phyloP scores from a whole-genome alignment of 2,329 filamentous ascomycete genomes.

The Boeremia exigua region DNA sequence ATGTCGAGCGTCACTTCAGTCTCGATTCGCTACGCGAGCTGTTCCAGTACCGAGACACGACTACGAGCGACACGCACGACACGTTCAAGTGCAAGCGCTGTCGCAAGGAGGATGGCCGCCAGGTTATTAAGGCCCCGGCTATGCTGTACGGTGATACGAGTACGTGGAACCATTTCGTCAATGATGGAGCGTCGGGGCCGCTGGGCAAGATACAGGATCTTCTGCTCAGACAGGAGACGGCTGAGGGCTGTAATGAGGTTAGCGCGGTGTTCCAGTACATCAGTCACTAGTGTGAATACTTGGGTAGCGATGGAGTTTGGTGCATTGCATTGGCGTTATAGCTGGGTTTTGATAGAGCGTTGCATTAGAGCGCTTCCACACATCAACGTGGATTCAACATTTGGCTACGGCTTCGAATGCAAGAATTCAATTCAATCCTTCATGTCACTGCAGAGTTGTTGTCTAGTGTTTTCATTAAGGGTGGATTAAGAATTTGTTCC shows the following conservation, averaged over 20 bases:
- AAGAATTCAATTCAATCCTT: too few species aligned
- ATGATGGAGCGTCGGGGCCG: conserved; percentile 69
- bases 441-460: too few species aligned
- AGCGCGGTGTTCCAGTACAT: conserved; percentile 99
- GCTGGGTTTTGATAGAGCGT: neutral
- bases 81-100: conserved; percentile 99
- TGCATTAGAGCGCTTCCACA: neutral
- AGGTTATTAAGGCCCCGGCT: conserved; percentile 87
- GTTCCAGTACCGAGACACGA: conserved; percentile 88
- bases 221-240: conserved; percentile 82
- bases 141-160: conserved; percentile 98
- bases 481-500: neutral
- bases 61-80: conserved; percentile 92
- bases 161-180: conserved; percentile 98
- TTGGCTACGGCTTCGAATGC: too few species aligned
- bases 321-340: neutral
- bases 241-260: conserved; percentile 70
- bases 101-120: conserved; percentile 78
- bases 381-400: too few species aligned
- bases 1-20: conserved; percentile 96
- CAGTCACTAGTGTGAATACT: conserved; percentile 64
- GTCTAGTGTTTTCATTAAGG: too few species aligned
- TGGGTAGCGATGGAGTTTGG: neutral
- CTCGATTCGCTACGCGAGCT: conserved; percentile 88
- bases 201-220: conserved; percentile 88